Evolutionary conservation across 441 rosid species (phyloP).

Genomic region (Mallotus japonicus): DNA sequence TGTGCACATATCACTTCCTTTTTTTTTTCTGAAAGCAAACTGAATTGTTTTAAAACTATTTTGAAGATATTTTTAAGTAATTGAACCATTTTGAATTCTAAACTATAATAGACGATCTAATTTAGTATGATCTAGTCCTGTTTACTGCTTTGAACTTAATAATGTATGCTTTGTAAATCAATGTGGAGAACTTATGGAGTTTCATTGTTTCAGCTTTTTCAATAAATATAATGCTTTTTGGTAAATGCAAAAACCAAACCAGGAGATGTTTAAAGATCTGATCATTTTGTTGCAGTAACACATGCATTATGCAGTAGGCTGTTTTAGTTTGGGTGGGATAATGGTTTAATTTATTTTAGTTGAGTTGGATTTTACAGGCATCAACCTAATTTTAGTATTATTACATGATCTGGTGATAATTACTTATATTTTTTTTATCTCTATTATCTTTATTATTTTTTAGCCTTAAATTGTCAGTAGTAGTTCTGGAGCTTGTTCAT

Average conservation of each 20-base stretch:
- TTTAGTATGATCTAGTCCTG: background rate
- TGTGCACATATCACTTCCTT: no score
- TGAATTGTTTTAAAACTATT: no score
- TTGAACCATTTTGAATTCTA: constrained; percentile 1
- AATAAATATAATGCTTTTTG: background rate
- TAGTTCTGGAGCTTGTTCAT: background rate
- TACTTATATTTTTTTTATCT: background rate
- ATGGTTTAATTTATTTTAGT: background rate
- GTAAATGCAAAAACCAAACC: background rate
- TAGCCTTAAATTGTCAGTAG: background rate
- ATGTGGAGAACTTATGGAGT: background rate
- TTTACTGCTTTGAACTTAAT: background rate
- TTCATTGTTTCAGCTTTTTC: background rate
- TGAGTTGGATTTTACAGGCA: background rate
- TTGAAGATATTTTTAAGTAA: background rate
- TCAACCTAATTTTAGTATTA: background rate
- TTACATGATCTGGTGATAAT: background rate
- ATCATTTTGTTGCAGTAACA: background rate
- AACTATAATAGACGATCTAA: background rate
- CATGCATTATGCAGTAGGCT: background rate
- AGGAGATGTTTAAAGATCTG: background rate
- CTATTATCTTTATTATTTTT: background rate
- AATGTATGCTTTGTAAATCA: background rate
- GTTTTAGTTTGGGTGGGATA: background rate
- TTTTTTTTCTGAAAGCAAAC: no score